phyloP scores from a whole-genome alignment of 2,329 filamentous ascomycete species.

The Albifimbria verrucaria region DNA sequence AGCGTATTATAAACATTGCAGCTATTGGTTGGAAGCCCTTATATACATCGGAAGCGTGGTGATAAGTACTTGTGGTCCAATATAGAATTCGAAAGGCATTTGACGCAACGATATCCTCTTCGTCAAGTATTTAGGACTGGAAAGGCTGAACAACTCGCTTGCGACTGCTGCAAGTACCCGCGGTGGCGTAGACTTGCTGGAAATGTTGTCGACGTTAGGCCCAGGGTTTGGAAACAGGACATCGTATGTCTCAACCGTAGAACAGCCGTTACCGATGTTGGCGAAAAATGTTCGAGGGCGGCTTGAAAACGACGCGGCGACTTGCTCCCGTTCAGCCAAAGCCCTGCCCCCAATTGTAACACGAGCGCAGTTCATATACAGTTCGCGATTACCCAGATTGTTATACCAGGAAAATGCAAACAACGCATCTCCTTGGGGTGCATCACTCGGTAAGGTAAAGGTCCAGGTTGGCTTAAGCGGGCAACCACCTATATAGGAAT shows the following conservation, averaged over 20 bases:
- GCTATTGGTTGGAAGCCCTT: too few relatives aligned
- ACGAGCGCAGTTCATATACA: conserved; percentile 68
- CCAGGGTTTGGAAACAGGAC: conserved; percentile 63
- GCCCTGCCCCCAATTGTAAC: conserved; percentile 35
- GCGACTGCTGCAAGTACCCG: not conserved
- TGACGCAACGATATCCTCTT: too few relatives aligned
- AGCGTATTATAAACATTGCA: too few relatives aligned
- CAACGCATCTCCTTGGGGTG: conserved; percentile 41
- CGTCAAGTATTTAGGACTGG: not conserved
- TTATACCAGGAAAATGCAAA: conserved; percentile 65
- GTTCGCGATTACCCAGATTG: conserved; percentile 60
- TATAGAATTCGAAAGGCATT: too few relatives aligned
- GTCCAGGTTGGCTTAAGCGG: conserved; percentile 19
- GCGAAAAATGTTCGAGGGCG: conserved; percentile 65
- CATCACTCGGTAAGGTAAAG: conserved; percentile 45
- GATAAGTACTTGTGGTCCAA: too few relatives aligned
- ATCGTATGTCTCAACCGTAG: conserved; percentile 51
- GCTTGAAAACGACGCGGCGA: conserved; percentile 14
- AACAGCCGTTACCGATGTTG: conserved; percentile 58
- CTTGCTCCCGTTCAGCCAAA: not conserved
- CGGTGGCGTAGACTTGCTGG: not conserved
- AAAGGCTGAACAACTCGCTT: not conserved
- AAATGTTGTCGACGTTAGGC: conserved; percentile 32
- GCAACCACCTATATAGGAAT: conserved; percentile 31
- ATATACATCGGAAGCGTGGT: too few relatives aligned